Conservation (phyloP, 2,329 filamentous ascomycete genomes). For the Apiospora rasikravindrae region DNA sequence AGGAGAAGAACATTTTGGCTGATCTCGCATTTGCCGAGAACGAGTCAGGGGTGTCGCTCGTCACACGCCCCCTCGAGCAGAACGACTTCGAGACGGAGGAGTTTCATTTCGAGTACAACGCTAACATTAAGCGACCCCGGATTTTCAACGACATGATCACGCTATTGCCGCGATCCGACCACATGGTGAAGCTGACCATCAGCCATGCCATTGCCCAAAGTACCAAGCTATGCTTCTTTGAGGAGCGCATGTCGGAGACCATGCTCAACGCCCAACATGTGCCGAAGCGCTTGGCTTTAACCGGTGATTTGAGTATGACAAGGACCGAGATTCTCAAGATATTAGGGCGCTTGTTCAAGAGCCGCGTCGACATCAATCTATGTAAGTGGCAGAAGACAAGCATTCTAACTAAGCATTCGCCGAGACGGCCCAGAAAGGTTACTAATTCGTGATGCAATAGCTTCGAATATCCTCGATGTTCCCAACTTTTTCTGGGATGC, state of each 20-base stretch:
- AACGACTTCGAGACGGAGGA: constrained; percentile 97
- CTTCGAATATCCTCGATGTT: constrained; percentile 93
- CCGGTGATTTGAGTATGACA: constrained; percentile 89
- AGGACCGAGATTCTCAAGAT: constrained; percentile 92
- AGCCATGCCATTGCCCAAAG: constrained; percentile 97
- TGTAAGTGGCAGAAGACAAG: constrained; percentile 64
- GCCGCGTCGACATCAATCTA: constrained; percentile 94
- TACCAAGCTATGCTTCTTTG: constrained; percentile 94
- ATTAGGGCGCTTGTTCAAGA: constrained; percentile 88
- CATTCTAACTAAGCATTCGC: constrained; percentile 21
- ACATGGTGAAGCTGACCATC: constrained; percentile 99
- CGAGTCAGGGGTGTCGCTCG: constrained; percentile 68
- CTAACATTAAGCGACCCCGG: constrained; percentile 81
- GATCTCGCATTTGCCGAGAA: constrained; percentile 88
- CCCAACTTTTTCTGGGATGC: constrained; percentile 99
- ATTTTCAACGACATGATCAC: constrained; percentile 99
- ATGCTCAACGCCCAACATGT: constrained; percentile 94
- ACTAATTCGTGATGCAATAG: constrained; percentile 48
- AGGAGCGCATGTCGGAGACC: constrained; percentile 92
- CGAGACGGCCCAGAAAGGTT: neutral
- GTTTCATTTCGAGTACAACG: constrained; percentile 97
- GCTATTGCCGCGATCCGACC: constrained; percentile 83
- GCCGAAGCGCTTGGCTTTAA: constrained; percentile 85
- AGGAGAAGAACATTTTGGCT: constrained; percentile 95
- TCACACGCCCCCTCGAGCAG: constrained; percentile 80